A percentile compares a stretch with the other conserved stretches of the same genome.
These are phyloP conservation scores for Globisporangium barbulae DNA, from an alignment of 352 stramenopile species.

Conservation along the genomic window DNA sequence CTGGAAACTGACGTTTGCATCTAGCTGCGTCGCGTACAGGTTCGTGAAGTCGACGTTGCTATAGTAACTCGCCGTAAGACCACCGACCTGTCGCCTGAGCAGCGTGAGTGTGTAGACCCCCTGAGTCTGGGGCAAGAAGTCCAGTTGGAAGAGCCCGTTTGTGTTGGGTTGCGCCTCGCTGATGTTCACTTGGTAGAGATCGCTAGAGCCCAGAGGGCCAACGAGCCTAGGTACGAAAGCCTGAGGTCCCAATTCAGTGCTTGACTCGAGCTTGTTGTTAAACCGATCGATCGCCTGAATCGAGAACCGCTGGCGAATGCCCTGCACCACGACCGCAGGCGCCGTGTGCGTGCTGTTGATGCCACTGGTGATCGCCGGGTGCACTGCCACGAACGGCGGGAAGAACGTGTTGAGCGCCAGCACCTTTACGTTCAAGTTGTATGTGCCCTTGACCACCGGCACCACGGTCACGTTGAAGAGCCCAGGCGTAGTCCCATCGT, in stretches of 20 bases:
- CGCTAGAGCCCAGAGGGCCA: slow-evolving; percentile 23
- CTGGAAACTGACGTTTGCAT: slow-evolving; percentile 80
- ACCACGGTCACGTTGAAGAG: slow-evolving; percentile 85
- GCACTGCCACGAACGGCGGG: slow-evolving; percentile 73
- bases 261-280: slow-evolving; percentile 87
- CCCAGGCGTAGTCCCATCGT: slow-evolving; percentile 49
- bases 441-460: slow-evolving; percentile 74
- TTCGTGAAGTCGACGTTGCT: slow-evolving; percentile 86
- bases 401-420: slow-evolving; percentile 47
- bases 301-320: slow-evolving; percentile 67
- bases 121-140: slow-evolving; percentile 74
- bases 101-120: slow-evolving; percentile 84
- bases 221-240: slow-evolving; percentile 65
- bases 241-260: slow-evolving; percentile 44
- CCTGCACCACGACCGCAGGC: slow-evolving; percentile 74
- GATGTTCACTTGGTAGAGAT: slow-evolving; percentile 47
- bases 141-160: slow-evolving; percentile 81
- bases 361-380: slow-evolving; percentile 70
- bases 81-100: slow-evolving; percentile 70
- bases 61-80: slow-evolving; percentile 91
- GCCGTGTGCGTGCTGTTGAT: slow-evolving; percentile 75
- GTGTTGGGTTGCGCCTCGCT: slow-evolving; percentile 69
- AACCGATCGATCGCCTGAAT: slow-evolving; percentile 91
- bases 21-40: slow-evolving; percentile 63
- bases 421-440: slow-evolving; percentile 57